A percentile compares a stretch with the other conserved stretches of the same genome.
phyloP scores from a whole-genome alignment of 352 stramenopile species.

The Albugo candida region DNA sequence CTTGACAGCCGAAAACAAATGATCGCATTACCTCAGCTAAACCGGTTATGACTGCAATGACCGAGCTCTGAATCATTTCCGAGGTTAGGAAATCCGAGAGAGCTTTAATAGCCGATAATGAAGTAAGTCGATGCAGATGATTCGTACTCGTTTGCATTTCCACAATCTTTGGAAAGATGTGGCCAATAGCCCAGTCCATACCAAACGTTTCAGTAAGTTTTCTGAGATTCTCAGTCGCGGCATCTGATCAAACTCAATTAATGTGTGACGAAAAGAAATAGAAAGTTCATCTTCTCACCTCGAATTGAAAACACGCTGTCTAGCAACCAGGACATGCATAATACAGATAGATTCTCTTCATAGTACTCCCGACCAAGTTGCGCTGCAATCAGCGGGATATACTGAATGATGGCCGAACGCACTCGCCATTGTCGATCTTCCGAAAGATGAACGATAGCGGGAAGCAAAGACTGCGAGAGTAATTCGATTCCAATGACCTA shows the following conservation, averaged over 20 bases:
- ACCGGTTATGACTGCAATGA: constrained; percentile 85
- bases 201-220: constrained; percentile 89
- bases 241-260: constrained; percentile 22
- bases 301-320: constrained; percentile 96
- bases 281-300: constrained; percentile 8
- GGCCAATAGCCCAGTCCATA: constrained; percentile 84
- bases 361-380: constrained; percentile 94
- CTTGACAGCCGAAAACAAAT: background rate
- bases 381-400: constrained; percentile 91
- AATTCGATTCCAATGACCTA: constrained; percentile 94
- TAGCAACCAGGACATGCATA: constrained; percentile 93
- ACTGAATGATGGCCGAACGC: constrained; percentile 95
- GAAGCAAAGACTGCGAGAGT: constrained; percentile 90
- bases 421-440: constrained; percentile 99
- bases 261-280: background rate
- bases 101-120: constrained; percentile 75
- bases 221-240: constrained; percentile 91
- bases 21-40: constrained; percentile 62
- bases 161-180: constrained; percentile 89
- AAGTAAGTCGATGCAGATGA: constrained; percentile 89
- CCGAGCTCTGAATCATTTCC: constrained; percentile 57
- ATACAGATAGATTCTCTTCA: constrained; percentile 82
- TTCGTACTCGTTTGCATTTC: constrained; percentile 86
- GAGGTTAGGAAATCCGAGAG: constrained; percentile 53
- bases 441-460: constrained; percentile 93